Percentiles rank a stretch among this genome's conserved stretches.
Conservation (phyloP, 1,284 basidiomycete species). For the Ceratobasidium sp. region DNA sequence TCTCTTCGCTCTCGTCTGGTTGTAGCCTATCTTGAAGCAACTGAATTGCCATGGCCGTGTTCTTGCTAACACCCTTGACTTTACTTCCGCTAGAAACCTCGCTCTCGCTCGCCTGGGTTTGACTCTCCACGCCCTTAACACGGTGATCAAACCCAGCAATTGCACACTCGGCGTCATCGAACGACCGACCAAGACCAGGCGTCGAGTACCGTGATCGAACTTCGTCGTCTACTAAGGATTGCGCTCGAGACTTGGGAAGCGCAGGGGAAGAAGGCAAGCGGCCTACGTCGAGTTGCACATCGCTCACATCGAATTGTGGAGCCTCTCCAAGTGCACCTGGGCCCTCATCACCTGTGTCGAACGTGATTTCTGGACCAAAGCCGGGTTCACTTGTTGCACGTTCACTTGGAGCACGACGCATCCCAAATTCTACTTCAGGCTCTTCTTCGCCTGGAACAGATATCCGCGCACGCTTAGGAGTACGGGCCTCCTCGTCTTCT, state of each 20-base stretch:
- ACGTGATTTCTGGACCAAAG: conserved; percentile 32
- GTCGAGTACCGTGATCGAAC: conserved; percentile 68
- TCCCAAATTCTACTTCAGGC: conserved; percentile 65
- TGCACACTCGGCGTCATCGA: conserved; percentile 76
- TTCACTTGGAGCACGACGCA: conserved; percentile 62
- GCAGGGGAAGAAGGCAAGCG: conserved; percentile 21
- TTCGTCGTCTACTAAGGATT: conserved; percentile 39
- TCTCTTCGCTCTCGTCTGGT: conserved; percentile 59
- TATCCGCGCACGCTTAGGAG: conserved; percentile 70
- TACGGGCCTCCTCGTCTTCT: conserved; percentile 49
- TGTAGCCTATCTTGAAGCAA: conserved; percentile 82
- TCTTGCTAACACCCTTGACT: conserved; percentile 84
- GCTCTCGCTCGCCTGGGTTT: conserved; percentile 59
- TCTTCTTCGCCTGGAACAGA: conserved; percentile 64
- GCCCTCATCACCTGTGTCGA: conserved; percentile 32
- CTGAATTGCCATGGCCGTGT: conserved; percentile 89
- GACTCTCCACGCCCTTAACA: conserved; percentile 53
- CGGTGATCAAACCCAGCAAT: conserved; percentile 85
- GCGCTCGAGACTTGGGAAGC: conserved; percentile 29
- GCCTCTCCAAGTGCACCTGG: conserved; percentile 27
- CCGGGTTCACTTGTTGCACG: conserved; percentile 60
- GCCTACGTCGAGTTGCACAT: conserved; percentile 20
- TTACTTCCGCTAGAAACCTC: conserved; percentile 59
- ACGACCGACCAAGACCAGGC: conserved; percentile 69
- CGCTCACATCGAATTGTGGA: conserved; percentile 27